Base-by-base conservation (phyloP, 257 asterid genomes). In the Marsdenia floribunda region DNA sequence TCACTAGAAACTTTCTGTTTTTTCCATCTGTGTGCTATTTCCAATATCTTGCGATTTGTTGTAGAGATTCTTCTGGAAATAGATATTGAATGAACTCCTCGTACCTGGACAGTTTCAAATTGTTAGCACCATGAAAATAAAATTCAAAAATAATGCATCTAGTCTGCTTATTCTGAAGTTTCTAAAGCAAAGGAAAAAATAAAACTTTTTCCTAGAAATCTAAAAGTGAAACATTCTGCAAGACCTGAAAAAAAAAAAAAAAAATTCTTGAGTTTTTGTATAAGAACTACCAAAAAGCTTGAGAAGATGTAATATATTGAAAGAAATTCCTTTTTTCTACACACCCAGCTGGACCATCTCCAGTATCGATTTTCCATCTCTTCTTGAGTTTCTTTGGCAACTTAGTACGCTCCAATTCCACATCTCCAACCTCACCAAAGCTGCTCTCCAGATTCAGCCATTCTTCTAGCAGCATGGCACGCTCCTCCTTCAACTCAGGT, bases 21-120 rank as follows among this genome's bases (percentile, higher is more conserved):
- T 89, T 94, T 94, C 99, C 99, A 94, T 57, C 84, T 89, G 80
- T 86, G 89, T 16, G 99, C 99, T 12, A 98, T 98, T 81, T 94
- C 98, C 85, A 92, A 75, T 44, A 92, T 90, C 78, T 90, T 94
- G 18, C 92, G 89, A 61, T 87, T 87, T 3, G 96, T 85, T 2
- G 91, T 83, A 66, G 92, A 1, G 90, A 81, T 74, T 94, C 99
- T 81, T 94, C 99, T 3, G 99, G 99, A 90, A 90, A 94, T 0
- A 92, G 82, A 73, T 94, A 94, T 78, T 94, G 98, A 2, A 85
- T 82, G 67, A 86, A 94, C 88, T 94, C 99, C 89, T 94, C 98
- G 0, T 83, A 88, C 86, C 98, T 90, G 91, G 82, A 86, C 15
- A 64, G 19, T 75, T 76, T 68, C 0, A n/a, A 71, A 74, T 33